A percentile compares a stretch with the other conserved stretches of the same genome.
These are phyloP conservation scores for Ustilago crameri DNA, from an alignment of 1,284 basidiomycete genomes.

Conservation along the genomic window DNA sequence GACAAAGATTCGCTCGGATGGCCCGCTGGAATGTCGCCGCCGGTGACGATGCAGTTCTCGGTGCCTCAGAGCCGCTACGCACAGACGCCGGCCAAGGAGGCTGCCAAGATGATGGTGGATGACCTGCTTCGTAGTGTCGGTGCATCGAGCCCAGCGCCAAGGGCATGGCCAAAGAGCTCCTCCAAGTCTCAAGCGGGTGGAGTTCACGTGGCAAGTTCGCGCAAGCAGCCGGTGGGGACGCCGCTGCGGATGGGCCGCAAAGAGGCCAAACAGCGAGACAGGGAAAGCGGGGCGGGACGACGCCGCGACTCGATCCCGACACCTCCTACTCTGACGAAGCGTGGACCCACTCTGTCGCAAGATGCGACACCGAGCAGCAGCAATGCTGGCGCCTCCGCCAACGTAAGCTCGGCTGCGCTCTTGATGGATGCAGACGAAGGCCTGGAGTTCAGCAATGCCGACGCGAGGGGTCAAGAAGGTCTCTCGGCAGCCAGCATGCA, in stretches of 20 bases:
- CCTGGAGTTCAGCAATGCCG: conserved; percentile 30
- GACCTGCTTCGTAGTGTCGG: conserved; percentile 65
- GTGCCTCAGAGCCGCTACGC: conserved; percentile 77
- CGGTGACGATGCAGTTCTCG: conserved; percentile 83
- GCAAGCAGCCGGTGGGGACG: conserved; percentile 52
- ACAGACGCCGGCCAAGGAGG: conserved; percentile 71
- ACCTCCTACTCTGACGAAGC: conserved; percentile 62
- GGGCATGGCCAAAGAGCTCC: conserved; percentile 44
- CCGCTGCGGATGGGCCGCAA: conserved; percentile 50
- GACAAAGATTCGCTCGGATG: conserved; percentile 71
- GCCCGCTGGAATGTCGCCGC: conserved; percentile 81
- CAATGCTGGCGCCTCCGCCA: conserved; percentile 19
- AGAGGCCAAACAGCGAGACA: conserved; percentile 30
- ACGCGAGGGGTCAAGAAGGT: conserved; percentile 3
- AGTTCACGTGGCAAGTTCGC: conserved; percentile 12
- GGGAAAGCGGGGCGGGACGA: conserved; percentile 16
- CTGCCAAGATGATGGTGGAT: conserved; percentile 62
- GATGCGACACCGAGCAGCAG: conserved; percentile 28
- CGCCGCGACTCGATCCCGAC: conserved; percentile 63
- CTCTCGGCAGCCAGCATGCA: conserved; percentile 17
- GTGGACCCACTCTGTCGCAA: conserved; percentile 24
- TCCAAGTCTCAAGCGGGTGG: conserved; percentile 14
- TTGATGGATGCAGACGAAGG: conserved; percentile 59
- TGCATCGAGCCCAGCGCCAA: conserved; percentile 34
- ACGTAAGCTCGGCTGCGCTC: conserved; percentile 48